A percentile compares a stretch with the other conserved stretches of the same genome.
These are phyloP conservation scores for Geotrichum europaeum DNA, from an alignment of 1,139 yeast species.

Conservation along the genomic window DNA sequence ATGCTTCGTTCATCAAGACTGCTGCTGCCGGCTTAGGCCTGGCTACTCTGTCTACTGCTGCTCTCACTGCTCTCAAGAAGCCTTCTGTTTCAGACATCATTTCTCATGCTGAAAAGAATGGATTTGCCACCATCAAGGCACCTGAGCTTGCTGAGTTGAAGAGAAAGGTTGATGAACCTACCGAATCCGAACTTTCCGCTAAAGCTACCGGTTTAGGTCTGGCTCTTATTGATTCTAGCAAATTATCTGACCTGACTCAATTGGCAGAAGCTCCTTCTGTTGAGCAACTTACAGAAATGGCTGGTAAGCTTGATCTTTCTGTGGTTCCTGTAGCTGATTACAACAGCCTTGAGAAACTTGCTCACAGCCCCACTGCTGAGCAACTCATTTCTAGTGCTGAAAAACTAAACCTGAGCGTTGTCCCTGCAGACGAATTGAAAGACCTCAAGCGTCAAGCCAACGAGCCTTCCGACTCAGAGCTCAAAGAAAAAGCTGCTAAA, in stretches of 20 bases:
- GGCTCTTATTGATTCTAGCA: constrained; percentile 20
- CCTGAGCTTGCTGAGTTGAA: constrained; percentile 16
- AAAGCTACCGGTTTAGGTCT: constrained; percentile 29
- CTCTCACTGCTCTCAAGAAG: constrained; percentile 17
- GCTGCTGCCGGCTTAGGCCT: constrained; percentile 32
- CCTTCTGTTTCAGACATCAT: constrained; percentile 26
- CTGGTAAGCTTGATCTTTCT: constrained; percentile 6
- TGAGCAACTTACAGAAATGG: constrained; percentile 1
- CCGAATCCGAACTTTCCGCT: constrained; percentile 6
- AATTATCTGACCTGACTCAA: constrained; percentile 18
- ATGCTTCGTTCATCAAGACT: constrained; percentile 1
- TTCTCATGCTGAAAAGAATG: constrained; percentile 31
- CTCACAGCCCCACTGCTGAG: constrained; percentile 10
- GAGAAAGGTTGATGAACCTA: constrained; percentile 23
- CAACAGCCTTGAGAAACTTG: constrained; percentile 1
- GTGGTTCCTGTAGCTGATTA: constrained; percentile 23
- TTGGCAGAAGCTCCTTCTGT: constrained; percentile 4
- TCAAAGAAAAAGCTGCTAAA: constrained; percentile 37
- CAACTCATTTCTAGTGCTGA: constrained; percentile 11
- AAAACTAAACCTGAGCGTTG: constrained; percentile 9
- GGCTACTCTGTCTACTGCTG: constrained; percentile 23
- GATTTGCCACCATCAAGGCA: constrained; percentile 21
- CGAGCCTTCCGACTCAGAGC: constrained; percentile 31
- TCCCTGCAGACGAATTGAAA: constrained; percentile 3
- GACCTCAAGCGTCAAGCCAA: constrained; percentile 23